Evolutionary conservation across 257 asterid genomes (phyloP), one percentile per base, ranked within the genome.

Genomic region (Haberlea rhodopensis): DNA sequence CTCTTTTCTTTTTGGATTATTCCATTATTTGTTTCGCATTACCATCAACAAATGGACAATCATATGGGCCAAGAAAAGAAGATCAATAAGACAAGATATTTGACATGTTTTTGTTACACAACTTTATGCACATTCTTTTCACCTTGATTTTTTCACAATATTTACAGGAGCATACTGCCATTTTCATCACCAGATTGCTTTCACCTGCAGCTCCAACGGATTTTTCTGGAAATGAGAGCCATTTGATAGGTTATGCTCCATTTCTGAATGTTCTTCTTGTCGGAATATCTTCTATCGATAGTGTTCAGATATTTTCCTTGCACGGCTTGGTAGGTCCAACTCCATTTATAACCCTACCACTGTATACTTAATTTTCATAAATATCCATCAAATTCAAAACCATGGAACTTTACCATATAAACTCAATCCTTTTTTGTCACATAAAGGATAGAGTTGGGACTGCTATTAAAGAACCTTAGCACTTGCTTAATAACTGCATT

Each of bases 241-340:
- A 84, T 84, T 77, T 94, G 84, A 85, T 94, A 68, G 81, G 83
- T 65, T 80, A 72, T 78, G 99, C 94, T 69, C 95, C 96, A 71
- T 81, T 85, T 76, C 74, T 94, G 85, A 87, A 94, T 72, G 87
- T 87, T 80, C 80, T 94, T 71, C 94, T 88, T 65, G 75, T 85
- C 8, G 99, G 96, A 75, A 80, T 94, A 76, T 85, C 97, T 55
- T 71, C 90, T 32, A 24, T 94, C 20, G 97, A 94, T 68, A 70
- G 86, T 64, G 60, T 87, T 62, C 95, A 90, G 81, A 90, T 90
- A 31, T 87, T 94, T 73, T 94, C 99, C 58, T 83, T 87, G 64
- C 97, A 89, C 66, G 99, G 99, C 76, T 78, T 90, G 99, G 99
- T 94, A 86, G 69, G 96, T 87, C 77, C 79, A 74, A 56, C 72